Conservation (phyloP, 2,329 filamentous ascomycete species). For the Fusarium sublunatum region DNA sequence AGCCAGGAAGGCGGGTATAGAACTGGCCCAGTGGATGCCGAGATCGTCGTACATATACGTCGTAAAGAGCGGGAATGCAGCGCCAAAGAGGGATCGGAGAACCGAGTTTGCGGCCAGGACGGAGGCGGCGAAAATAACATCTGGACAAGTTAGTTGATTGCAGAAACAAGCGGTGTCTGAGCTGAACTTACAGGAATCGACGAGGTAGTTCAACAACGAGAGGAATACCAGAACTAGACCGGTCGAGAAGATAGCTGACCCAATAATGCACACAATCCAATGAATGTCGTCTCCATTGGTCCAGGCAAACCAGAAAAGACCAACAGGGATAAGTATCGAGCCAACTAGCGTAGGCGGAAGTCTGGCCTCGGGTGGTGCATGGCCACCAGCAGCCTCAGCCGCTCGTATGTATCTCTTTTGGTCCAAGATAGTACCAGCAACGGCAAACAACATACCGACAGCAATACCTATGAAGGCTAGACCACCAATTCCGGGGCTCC, state of each 20-base stretch:
- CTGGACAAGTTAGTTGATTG: constrained; percentile 39
- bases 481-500: constrained; percentile 68
- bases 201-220: constrained; percentile 73
- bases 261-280: constrained; percentile 64
- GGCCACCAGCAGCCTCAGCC: constrained; percentile 61
- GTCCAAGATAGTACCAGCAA: constrained; percentile 63
- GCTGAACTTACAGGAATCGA: constrained; percentile 65
- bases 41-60: constrained; percentile 66
- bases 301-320: constrained; percentile 76
- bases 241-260: constrained; percentile 62
- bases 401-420: constrained; percentile 64
- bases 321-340: constrained; percentile 66
- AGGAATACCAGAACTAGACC: constrained; percentile 74
- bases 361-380: constrained; percentile 71
- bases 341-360: constrained; percentile 71
- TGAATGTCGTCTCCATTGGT: constrained; percentile 67
- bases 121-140: constrained; percentile 81
- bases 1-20: constrained; percentile 78
- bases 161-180: neutral
- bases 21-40: constrained; percentile 81
- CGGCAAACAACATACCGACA: constrained; percentile 70
- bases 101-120: constrained; percentile 79
- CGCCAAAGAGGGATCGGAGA: constrained; percentile 77
- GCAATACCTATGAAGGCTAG: constrained; percentile 73
- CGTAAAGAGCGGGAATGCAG: constrained; percentile 79